Conservation (phyloP, 2,329 filamentous ascomycete genomes). For the Phialocephala subalpina region DNA sequence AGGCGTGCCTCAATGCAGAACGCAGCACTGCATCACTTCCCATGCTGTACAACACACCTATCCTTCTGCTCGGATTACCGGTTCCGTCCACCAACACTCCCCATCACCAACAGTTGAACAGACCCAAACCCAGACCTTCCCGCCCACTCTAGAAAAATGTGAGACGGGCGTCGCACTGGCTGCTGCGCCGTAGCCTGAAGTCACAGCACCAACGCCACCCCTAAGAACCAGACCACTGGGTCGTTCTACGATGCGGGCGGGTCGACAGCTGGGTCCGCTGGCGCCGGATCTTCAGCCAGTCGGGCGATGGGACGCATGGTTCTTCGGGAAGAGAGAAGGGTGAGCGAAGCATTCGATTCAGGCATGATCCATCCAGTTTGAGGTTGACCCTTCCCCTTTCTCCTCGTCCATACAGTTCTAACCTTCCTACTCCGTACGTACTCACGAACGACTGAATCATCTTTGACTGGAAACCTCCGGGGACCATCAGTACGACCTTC, state of each 20-base stretch:
- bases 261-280: slow-evolving; percentile 6
- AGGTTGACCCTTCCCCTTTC: background rate
- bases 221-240: background rate
- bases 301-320: background rate
- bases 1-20: background rate
- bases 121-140: background rate
- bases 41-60: slow-evolving; percentile 1
- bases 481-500: slow-evolving; percentile 3
- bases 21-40: background rate
- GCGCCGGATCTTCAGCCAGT: slow-evolving; percentile 8
- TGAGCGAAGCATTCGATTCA: background rate
- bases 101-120: background rate
- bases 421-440: background rate
- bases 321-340: background rate
- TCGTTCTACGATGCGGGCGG: background rate
- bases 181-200: background rate
- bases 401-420: background rate
- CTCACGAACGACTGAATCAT: background rate
- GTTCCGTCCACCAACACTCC: background rate
- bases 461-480: background rate
- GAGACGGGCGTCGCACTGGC: slow-evolving; percentile 1
- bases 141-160: slow-evolving; percentile 4
- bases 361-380: slow-evolving; percentile 9
- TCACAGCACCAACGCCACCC: background rate
- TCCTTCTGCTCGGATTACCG: background rate